These are phyloP conservation scores for Epichloe amarillans DNA, from an alignment of 2,329 filamentous ascomycete species.

Conservation along the genomic window DNA sequence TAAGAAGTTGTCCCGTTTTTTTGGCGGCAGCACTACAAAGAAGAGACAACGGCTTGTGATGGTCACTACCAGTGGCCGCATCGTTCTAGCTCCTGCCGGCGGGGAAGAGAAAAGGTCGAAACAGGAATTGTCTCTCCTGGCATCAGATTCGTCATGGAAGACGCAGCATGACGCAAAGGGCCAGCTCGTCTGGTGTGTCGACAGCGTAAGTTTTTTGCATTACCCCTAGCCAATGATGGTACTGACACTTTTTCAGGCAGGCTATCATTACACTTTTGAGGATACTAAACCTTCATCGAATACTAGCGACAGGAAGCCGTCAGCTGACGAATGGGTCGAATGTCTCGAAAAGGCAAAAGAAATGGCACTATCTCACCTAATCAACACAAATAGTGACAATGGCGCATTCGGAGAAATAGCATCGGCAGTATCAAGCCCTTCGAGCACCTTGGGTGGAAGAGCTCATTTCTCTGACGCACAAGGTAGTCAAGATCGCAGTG, in stretches of 20 bases:
- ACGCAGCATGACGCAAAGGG: constrained; percentile 78
- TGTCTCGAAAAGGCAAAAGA: constrained; percentile 77
- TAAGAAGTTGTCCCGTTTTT: constrained; percentile 87
- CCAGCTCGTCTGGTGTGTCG: constrained; percentile 75
- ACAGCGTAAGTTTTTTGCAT: constrained; percentile 58
- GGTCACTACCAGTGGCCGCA: constrained; percentile 81
- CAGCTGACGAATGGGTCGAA: constrained; percentile 86
- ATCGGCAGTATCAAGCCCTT: constrained; percentile 61
- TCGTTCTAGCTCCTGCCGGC: constrained; percentile 80
- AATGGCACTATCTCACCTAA: constrained; percentile 62
- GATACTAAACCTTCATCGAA: constrained; percentile 59
- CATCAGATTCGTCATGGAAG: constrained; percentile 63
- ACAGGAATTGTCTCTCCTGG: constrained; percentile 74
- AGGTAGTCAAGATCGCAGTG: constrained; percentile 35
- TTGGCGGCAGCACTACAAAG: constrained; percentile 80
- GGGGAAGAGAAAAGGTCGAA: constrained; percentile 95
- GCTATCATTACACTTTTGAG: constrained; percentile 87
- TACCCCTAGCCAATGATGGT: background rate
- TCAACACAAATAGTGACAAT: constrained; percentile 52
- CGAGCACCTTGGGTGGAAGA: constrained; percentile 54
- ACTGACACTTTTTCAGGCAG: constrained; percentile 45
- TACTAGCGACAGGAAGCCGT: constrained; percentile 49
- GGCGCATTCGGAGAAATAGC: constrained; percentile 55
- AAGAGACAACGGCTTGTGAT: constrained; percentile 88
- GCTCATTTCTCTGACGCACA: constrained; percentile 40